Base-by-base conservation (phyloP, 1,284 basidiomycete species). In the Vanrija humicola region DNA sequence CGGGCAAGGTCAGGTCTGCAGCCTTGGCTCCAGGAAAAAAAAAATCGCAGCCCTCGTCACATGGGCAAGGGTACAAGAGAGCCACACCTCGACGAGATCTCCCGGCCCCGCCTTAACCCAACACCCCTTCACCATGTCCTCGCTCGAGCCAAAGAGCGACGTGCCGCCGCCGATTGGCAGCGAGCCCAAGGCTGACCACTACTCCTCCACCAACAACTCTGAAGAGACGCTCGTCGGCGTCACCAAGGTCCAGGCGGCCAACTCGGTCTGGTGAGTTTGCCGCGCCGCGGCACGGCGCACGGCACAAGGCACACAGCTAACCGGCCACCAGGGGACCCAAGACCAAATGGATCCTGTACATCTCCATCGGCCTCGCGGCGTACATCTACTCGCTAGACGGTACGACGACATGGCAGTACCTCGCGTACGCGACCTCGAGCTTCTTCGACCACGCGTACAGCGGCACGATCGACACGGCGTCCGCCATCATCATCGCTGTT, bases 381-480 rank as follows among this genome's bases (percentile, higher is more conserved):
- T 89, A 89, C 72, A 85, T 88, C 61, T 89, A 89, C 72, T 86
- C 86, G 0, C 78, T 89, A 15, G 87, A 89, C 62, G 80, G 82
- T 19, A 63, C 64, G 18, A 88, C 86, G 14, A 88, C 86, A 4
- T 85, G 79, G 66, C 81, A 79, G 56, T 88, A 88, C 69, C 81
- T 86, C 18, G 72, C 80, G 15, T 86, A 82, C 57, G 85, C 86
- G 65, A 70, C 84, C 3, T 87, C 85, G 3, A 77, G 79, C 18
- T 70, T 73, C 10, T 57, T 73, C 21, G 60, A 73, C 43, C 74
- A 76, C 85, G 88, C 73, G 82, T 82, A 69, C 72, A 86, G 54
- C 42, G 82, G 84, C 19, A 83, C 87, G 19, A 84, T 90, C 46
- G 66, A 73, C 19, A 79, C 79, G n/a, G 76, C 80, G 46, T n/a